Evolutionary conservation across 805 yeast genomes (phyloP), one percentile per base, ranked within the genome.

Genomic region (Candida nemodendra): DNA sequence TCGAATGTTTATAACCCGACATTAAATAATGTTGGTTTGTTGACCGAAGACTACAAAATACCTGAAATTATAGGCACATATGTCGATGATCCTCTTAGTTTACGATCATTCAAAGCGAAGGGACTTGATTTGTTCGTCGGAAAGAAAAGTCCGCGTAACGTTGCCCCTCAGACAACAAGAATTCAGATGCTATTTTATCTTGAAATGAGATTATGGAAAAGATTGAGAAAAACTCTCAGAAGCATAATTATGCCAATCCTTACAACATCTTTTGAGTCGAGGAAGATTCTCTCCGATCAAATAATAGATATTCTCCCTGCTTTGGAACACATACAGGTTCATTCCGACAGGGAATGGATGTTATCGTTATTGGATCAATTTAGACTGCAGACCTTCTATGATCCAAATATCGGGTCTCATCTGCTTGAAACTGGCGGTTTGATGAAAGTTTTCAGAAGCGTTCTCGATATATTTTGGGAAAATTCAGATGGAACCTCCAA

Each of bases 181-280:
- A 52, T 84, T 9, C 89, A 83, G 53, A 69, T 65, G 48, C 50
- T 84, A 16, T 59, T 82, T 25, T 70, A 68, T 41, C 74, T 81
- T 41, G 85, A 84, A 43, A 67, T 76, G 26, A 66, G 93, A 46
- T 72, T 72, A 23, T 68, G 79, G 62, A 79, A 80, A 40, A 47
- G 50, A 4, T 50, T 73, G 6, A 69, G 93, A 53, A 68, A 65
- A 30, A 55, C 56, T 6, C 38, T 84, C 13, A 71, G 74, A 32
- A 63, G 68, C 18, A 54, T 78, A 1, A 45, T 83, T 3, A 63
- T 81, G 8, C 79, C 88, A 0, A 67, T 78, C 0, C 56, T 83
- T 18, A 66, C 84, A 2, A 68, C 80, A 0, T 76, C 78, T 30
- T 44, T 68, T 3, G 52, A 56, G 0, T 68, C 61, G 44, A 81